These are phyloP conservation scores for Amphichorda felina DNA, from an alignment of 2,329 filamentous ascomycete species.

Conservation along the genomic window DNA sequence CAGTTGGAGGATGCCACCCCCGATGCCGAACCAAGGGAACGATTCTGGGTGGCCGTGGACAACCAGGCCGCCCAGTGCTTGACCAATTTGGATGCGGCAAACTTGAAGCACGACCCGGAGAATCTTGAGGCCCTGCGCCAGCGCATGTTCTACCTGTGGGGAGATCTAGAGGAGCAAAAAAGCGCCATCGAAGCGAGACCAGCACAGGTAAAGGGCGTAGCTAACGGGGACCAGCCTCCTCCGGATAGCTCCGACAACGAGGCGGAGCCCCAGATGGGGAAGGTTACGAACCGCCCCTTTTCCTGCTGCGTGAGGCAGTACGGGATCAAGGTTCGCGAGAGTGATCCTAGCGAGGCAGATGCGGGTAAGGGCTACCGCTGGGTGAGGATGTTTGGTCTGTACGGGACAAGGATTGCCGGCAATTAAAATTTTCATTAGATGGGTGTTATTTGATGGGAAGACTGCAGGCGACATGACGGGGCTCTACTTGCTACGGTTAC, in stretches of 20 bases:
- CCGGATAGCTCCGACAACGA: slow-evolving; percentile 25
- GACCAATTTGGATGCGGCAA: slow-evolving; percentile 31
- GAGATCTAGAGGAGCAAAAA: slow-evolving; percentile 67
- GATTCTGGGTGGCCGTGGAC: slow-evolving; percentile 58
- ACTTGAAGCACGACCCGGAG: slow-evolving; percentile 40
- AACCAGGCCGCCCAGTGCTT: slow-evolving; percentile 40
- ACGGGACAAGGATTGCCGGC: slow-evolving; percentile 45
- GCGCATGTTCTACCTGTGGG: slow-evolving; percentile 72
- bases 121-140: slow-evolving; percentile 47
- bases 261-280: slow-evolving; percentile 8
- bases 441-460: no score
- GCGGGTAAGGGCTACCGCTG: slow-evolving; percentile 37
- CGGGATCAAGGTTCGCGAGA: slow-evolving; percentile 37
- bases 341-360: slow-evolving; percentile 28
- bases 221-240: slow-evolving; percentile 18
- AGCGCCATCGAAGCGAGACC: slow-evolving; percentile 16
- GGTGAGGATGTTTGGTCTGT: slow-evolving; percentile 52
- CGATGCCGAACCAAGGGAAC: slow-evolving; percentile 22
- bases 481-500: no score
- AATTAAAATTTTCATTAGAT: no score
- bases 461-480: no score
- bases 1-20: slow-evolving; percentile 57
- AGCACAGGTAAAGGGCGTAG: neutral
- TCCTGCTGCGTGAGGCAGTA: slow-evolving; percentile 62
- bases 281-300: slow-evolving; percentile 46